Evolutionary conservation across 805 yeast species (phyloP).

Genomic region (Starmerella khaoyaiensis): DNA sequence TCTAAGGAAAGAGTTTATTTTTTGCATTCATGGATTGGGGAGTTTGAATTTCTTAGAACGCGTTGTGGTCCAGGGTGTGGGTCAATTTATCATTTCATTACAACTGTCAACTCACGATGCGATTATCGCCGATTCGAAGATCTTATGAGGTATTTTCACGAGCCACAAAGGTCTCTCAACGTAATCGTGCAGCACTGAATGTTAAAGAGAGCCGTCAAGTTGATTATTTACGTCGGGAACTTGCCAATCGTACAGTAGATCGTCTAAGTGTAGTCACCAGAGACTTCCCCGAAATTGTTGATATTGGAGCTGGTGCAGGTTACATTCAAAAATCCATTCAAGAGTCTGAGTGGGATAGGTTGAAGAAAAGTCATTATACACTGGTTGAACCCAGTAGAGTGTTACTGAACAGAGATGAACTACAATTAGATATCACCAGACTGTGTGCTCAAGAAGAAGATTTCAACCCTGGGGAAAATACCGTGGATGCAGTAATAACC

Average conservation of each 20-base stretch:
- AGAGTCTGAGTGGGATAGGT: constrained; percentile 33
- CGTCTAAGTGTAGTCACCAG: constrained; percentile 61
- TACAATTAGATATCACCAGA: constrained; percentile 36
- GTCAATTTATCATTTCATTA: neutral
- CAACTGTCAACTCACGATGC: neutral
- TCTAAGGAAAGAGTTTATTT: no score
- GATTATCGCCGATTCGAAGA: neutral
- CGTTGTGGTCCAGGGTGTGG: neutral
- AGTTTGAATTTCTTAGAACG: neutral
- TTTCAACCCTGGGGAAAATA: constrained; percentile 26
- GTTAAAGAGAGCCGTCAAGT: constrained; percentile 40
- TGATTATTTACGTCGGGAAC: constrained; percentile 64
- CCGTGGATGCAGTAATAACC: constrained; percentile 59
- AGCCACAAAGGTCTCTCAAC: constrained; percentile 45
- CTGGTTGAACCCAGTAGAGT: constrained; percentile 55
- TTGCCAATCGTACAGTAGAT: constrained; percentile 60
- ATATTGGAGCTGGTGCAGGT: constrained; percentile 65
- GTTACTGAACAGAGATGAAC: constrained; percentile 41
- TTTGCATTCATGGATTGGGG: no score
- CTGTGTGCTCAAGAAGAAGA: constrained; percentile 56
- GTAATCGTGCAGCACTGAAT: constrained; percentile 39
- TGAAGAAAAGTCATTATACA: constrained; percentile 34
- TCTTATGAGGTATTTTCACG: constrained; percentile 50
- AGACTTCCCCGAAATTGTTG: constrained; percentile 46
- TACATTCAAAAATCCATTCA: constrained; percentile 37